These are phyloP conservation scores for Coprinopsis cinerea DNA, from an alignment of 768 basidiomycete genomes.

Conservation along the genomic window DNA sequence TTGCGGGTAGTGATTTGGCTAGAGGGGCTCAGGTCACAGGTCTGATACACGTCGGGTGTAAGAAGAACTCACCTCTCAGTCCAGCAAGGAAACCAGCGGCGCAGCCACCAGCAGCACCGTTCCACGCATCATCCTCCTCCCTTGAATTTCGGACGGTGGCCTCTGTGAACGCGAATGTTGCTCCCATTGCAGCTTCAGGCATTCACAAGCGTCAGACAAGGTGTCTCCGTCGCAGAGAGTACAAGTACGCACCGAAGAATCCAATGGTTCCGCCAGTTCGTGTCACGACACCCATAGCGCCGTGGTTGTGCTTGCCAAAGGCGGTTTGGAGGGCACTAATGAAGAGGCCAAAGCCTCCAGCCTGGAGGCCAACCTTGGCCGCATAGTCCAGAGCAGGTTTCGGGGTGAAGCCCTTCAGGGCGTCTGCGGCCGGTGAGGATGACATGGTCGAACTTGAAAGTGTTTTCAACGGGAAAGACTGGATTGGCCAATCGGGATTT, in stretches of 20 bases:
- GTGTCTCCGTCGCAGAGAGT: conserved; percentile 1
- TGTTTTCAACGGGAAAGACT: conserved; percentile 24
- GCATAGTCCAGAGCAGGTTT: conserved; percentile 54
- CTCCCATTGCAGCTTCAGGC: conserved; percentile 82
- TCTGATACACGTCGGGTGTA: too few species aligned
- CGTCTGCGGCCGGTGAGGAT: conserved; percentile 21
- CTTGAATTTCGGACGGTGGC: conserved; percentile 76
- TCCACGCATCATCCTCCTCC: conserved; percentile 71
- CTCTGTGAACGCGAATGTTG: conserved; percentile 80
- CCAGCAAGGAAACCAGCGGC: conserved; percentile 92
- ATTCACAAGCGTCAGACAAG: background rate
- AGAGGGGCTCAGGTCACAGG: too few species aligned
- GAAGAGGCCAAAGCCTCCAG: conserved; percentile 59
- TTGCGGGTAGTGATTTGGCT: conserved; percentile 64
- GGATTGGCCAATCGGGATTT: conserved; percentile 18
- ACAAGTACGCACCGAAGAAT: conserved; percentile 72
- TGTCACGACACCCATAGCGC: conserved; percentile 82
- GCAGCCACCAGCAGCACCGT: conserved; percentile 83
- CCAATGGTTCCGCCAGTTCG: conserved; percentile 87
- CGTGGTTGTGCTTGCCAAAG: conserved; percentile 66
- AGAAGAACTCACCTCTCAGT: conserved; percentile 54
- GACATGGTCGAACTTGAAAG: conserved; percentile 26
- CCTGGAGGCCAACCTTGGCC: conserved; percentile 54
- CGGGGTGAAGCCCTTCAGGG: conserved; percentile 29
- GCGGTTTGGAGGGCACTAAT: conserved; percentile 75